These are phyloP conservation scores for Komagataella populi DNA, from an alignment of 805 yeast genomes.

Conservation along the genomic window DNA sequence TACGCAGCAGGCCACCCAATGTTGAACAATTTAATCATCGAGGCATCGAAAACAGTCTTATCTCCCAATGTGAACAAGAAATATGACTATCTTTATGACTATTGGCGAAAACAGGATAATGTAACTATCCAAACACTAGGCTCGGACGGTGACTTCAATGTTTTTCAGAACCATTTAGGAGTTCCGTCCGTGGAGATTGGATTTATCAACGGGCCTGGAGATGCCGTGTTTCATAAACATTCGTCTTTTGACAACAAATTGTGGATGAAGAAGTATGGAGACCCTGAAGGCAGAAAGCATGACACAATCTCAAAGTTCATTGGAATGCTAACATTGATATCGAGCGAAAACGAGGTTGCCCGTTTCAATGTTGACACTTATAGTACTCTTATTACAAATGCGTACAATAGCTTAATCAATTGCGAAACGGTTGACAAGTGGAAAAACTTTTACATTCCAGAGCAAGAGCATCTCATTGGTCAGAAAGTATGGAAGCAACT, in stretches of 20 bases:
- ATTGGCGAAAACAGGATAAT: constrained; percentile 25
- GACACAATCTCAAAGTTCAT: constrained; percentile 43
- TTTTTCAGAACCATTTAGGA: constrained; percentile 54
- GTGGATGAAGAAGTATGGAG: constrained; percentile 41
- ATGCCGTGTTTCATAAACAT: constrained; percentile 42
- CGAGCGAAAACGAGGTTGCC: constrained; percentile 42
- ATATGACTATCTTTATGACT: constrained; percentile 28
- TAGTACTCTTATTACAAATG: constrained; percentile 9
- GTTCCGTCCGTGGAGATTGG: constrained; percentile 47
- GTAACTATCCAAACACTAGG: constrained; percentile 28
- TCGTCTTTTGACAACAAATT: constrained; percentile 44
- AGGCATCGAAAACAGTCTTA: constrained; percentile 29
- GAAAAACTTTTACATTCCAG: constrained; percentile 1
- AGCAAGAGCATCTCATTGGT: neutral
- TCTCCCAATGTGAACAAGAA: constrained; percentile 22
- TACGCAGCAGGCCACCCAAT: constrained; percentile 42
- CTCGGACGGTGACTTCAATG: constrained; percentile 40
- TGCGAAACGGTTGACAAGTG: constrained; percentile 5
- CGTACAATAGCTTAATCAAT: constrained; percentile 1
- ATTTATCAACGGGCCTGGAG: constrained; percentile 22
- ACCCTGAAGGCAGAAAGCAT: constrained; percentile 39
- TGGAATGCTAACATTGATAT: constrained; percentile 37
- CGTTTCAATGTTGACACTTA: constrained; percentile 26
- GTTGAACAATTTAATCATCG: constrained; percentile 27
- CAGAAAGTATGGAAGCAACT: neutral